Evolutionary conservation across 257 asterid genomes (phyloP), one percentile per base, ranked within the genome.

Genomic region (Solanum commersonii): DNA sequence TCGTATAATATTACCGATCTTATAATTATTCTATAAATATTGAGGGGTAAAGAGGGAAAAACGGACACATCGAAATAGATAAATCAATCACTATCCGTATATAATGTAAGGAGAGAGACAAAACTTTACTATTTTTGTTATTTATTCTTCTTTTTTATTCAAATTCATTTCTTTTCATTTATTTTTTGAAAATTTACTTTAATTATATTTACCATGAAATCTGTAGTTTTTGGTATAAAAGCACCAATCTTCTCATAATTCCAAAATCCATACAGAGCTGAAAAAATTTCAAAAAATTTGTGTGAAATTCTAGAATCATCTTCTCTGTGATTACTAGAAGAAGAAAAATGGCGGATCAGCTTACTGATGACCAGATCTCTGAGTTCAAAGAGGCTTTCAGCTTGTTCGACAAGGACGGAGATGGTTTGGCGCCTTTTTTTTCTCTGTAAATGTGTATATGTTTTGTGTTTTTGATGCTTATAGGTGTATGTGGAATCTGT

Each of bases 381-480:
- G 94, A 91, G 92, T 93, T 93, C 88, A 93, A 91, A 92, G 95
- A 90, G 87, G 95, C 95, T 23, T 93, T 93, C 73, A 93, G 94
- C 88, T 90, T 93, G 11, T 93, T 93, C 46, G 95, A 93, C 16
- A 93, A 93, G 93, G 94, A 93, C 84, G 93, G 95, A 87, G 95
- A 93, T 87, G 95, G 95, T 93, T 77, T 65, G 88, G 88, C 81
- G 83, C 37, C 83, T 83, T 60, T 83, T 15, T 14, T 27, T 40
- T 25, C 49, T 70, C 37, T 33, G 15, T 46, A 59, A 68, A 10
- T n/a, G 18, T 76, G 70, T 49, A 10, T 38, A 27, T 90, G 37
- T 40, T 74, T 38, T 77, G 38, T 78, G 60, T 42, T 31, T 71
- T 42, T 44, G 85, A 79, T 42, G 38, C n/a, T 25, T 14, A 25